These are phyloP conservation scores for Sporothrix sp. DNA, from an alignment of 2,329 filamentous ascomycete species.

Conservation along the genomic window DNA sequence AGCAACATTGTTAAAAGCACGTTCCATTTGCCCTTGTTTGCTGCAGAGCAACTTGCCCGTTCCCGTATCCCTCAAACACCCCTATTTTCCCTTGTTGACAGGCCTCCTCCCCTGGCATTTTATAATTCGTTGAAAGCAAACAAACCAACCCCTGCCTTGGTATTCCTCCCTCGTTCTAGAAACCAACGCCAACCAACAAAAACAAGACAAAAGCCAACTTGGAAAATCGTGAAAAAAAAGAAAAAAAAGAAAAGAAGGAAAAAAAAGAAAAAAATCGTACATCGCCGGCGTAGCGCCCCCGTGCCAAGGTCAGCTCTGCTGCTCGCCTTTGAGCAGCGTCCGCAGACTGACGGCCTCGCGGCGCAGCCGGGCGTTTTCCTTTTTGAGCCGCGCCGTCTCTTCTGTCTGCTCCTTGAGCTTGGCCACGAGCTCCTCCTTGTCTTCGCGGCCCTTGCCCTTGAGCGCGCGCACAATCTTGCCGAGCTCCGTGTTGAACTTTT, in stretches of 20 bases:
- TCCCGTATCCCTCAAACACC: no score
- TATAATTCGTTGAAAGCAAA: no score
- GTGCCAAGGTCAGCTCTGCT: slow-evolving; percentile 5
- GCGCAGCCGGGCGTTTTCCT: slow-evolving; percentile 76
- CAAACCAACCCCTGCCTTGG: no score
- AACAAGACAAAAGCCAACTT: no score
- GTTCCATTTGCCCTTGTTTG: no score
- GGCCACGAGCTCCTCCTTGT: slow-evolving; percentile 65
- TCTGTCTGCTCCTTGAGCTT: slow-evolving; percentile 66
- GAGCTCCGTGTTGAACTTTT: slow-evolving; percentile 85
- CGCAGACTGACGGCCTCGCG: slow-evolving; percentile 68
- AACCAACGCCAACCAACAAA: no score
- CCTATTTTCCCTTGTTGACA: no score
- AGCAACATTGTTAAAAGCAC: no score
- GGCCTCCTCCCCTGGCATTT: no score
- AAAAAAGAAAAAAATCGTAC: not conserved
- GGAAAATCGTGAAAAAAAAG: not conserved
- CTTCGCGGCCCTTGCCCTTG: slow-evolving; percentile 61
- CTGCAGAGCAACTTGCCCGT: no score
- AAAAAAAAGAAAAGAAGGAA: not conserved
- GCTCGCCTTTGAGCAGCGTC: slow-evolving; percentile 40
- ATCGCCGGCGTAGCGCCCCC: no score
- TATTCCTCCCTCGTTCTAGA: no score
- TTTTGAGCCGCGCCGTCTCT: slow-evolving; percentile 66
- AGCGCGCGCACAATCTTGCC: slow-evolving; percentile 71